phyloP scores from a whole-genome alignment of 305 asterid species.

The Fraxinus xanthoxyloides region DNA sequence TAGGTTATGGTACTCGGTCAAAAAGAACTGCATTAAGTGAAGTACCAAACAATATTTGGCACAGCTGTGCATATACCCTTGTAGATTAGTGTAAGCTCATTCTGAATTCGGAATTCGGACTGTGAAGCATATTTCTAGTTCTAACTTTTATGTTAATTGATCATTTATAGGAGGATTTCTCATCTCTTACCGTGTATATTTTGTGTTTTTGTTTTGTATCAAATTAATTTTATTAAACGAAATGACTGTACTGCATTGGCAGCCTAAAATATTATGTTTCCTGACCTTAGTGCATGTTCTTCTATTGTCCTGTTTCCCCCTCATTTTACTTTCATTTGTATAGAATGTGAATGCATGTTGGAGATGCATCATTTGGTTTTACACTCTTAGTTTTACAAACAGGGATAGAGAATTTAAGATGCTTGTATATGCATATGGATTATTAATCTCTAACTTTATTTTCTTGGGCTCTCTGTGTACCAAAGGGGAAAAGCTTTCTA shows the following conservation, averaged over 20 bases:
- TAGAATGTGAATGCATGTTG: neutral
- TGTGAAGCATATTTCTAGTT: neutral
- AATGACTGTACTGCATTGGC: neutral
- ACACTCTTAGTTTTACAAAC: neutral
- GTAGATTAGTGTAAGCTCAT: neutral
- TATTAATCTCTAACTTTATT: neutral
- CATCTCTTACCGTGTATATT: neutral
- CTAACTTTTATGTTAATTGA: neutral
- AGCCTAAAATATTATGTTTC: neutral
- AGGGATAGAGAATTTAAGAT: neutral
- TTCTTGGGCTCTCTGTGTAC: neutral
- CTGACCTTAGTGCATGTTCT: neutral
- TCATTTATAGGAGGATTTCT: neutral
- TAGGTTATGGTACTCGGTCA: neutral
- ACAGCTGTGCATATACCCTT: neutral
- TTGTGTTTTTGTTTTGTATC: neutral
- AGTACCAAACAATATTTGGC: neutral
- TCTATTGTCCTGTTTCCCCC: neutral
- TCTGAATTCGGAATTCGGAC: neutral
- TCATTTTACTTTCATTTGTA: neutral
- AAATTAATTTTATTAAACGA: neutral
- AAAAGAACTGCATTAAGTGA: neutral
- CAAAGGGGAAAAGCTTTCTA: neutral
- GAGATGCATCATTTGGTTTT: neutral
- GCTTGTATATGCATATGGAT: neutral